Conservation (phyloP, 441 rosid genomes). For the Pelargonium citronellum region DNA sequence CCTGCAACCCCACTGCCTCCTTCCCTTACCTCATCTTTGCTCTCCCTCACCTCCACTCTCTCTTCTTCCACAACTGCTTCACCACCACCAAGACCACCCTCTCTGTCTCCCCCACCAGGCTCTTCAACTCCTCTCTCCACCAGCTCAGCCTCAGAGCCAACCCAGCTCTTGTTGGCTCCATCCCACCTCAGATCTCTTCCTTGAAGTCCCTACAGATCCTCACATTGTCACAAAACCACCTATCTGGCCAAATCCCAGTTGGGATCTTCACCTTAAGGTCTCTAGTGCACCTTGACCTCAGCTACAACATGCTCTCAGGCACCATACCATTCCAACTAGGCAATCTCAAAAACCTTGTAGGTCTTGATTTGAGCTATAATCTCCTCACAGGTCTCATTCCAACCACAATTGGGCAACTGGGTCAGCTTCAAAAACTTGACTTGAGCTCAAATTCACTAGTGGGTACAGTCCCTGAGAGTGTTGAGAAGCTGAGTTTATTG, state of each 20-base stretch:
- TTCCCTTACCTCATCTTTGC: constrained; percentile 55
- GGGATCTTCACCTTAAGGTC: constrained; percentile 37
- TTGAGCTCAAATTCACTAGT: constrained; percentile 64
- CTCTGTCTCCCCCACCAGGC: constrained; percentile 32
- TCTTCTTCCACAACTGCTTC: constrained; percentile 74
- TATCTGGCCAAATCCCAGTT: constrained; percentile 52
- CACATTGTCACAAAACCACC: constrained; percentile 67
- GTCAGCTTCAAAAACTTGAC: constrained; percentile 76
- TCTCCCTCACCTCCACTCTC: constrained; percentile 62
- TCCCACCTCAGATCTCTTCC: constrained; percentile 59
- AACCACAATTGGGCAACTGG: constrained; percentile 47
- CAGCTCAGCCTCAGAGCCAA: constrained; percentile 78
- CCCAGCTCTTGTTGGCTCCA: constrained; percentile 64
- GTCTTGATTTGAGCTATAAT: constrained; percentile 82
- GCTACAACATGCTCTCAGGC: constrained; percentile 66
- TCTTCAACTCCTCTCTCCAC: constrained; percentile 57
- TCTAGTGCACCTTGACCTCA: constrained; percentile 68
- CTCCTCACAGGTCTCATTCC: constrained; percentile 53
- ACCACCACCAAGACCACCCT: constrained; percentile 46
- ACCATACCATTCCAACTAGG: constrained; percentile 52
- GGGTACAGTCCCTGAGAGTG: constrained; percentile 50
- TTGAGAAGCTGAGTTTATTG: constrained; percentile 47
- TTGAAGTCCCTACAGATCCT: constrained; percentile 61
- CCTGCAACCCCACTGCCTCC: constrained; percentile 52
- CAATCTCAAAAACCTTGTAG: constrained; percentile 47